Evolutionary conservation across 805 yeast species (phyloP), one percentile per base, ranked within the genome.

Genomic region (Wickerhamomyces ciferrii): DNA sequence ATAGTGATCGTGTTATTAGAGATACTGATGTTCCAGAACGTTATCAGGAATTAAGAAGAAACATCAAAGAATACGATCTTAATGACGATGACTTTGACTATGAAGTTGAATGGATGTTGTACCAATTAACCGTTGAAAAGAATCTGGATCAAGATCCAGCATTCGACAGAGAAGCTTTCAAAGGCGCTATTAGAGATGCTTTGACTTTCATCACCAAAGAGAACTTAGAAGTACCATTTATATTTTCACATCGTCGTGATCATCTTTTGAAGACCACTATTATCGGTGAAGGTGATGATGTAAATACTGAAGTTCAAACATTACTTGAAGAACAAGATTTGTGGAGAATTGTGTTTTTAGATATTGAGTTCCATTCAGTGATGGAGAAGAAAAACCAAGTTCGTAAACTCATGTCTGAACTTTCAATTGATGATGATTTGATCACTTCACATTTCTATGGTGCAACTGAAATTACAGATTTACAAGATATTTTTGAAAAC

Each of bases 241-340:
- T 94, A 50, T 90, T 96, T 87, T 86, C 90, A 23, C 96, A 90
- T 61, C 86, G 98, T 63, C 87, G 96, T 67, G 98, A 94, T 65
- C 89, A 87, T 61, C 71, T 89, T 18, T 69, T 87, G 49, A 72
- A 72, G 55, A 76, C 87, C 10, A 74, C 74, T 38, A 78, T 78
- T 27, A 61, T 65, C 2, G 68, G 74, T 11, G 71, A 69, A 48
- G 69, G 69, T 43, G 71, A 65, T 20, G 69, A 71, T 27, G 77
- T 71, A 13, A 63, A 67, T 25, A 69, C 71, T 1, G 50, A 51
- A 9, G 62, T 57, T 21, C 49, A 71, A 52, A 78, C 76, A 51
- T 63, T 83, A 42, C 68, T 87, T 46, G 77, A 72, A 45, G 95
- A 86, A 66, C 91, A 88, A 66, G 97, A 91, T 62, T 70, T 94